These are phyloP conservation scores for Biscogniauxia mediterranea DNA, from an alignment of 2,329 filamentous ascomycete species.

Conservation along the genomic window DNA sequence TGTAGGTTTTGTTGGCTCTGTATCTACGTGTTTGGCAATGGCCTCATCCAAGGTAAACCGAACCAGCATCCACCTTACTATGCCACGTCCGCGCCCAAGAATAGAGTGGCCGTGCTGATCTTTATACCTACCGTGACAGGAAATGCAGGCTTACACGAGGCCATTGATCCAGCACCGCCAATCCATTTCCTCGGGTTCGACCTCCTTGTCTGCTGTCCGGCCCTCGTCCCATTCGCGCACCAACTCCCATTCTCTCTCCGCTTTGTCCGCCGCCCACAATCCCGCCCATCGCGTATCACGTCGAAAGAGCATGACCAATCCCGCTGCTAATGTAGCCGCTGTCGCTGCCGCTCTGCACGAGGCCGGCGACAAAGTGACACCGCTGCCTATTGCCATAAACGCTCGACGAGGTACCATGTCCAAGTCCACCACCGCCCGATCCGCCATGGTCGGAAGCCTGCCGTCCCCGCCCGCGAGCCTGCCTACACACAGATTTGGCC, in stretches of 20 bases:
- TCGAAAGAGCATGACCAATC: slow-evolving; percentile 87
- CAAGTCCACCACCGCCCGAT: slow-evolving; percentile 56
- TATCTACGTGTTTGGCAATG: slow-evolving; percentile 46
- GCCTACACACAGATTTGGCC: slow-evolving; percentile 54
- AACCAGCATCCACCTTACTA: slow-evolving; percentile 13
- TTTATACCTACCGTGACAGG: slow-evolving; percentile 42
- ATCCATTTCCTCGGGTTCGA: slow-evolving; percentile 55
- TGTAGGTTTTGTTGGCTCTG: slow-evolving; percentile 25
- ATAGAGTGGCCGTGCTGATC: slow-evolving; percentile 38
- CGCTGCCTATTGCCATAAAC: slow-evolving; percentile 56
- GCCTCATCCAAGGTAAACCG: slow-evolving; percentile 59
- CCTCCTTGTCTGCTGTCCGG: slow-evolving; percentile 57
- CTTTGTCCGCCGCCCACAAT: slow-evolving; percentile 75
- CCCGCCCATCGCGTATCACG: slow-evolving; percentile 82
- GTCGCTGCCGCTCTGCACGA: slow-evolving; percentile 72
- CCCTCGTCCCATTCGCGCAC: slow-evolving; percentile 64
- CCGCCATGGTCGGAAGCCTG: slow-evolving; percentile 54
- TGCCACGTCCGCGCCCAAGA: slow-evolving; percentile 24
- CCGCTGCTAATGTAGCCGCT: slow-evolving; percentile 70
- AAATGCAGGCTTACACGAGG: slow-evolving; percentile 64
- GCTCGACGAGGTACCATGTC: slow-evolving; percentile 67
- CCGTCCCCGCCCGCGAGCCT: slow-evolving; percentile 68
- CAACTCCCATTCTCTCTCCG: slow-evolving; percentile 77
- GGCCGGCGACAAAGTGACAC: slow-evolving; percentile 54
- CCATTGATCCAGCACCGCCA: slow-evolving; percentile 64